phyloP scores from a whole-genome alignment of 2,329 filamentous ascomycete species.

The Pseudopithomyces maydicus region DNA sequence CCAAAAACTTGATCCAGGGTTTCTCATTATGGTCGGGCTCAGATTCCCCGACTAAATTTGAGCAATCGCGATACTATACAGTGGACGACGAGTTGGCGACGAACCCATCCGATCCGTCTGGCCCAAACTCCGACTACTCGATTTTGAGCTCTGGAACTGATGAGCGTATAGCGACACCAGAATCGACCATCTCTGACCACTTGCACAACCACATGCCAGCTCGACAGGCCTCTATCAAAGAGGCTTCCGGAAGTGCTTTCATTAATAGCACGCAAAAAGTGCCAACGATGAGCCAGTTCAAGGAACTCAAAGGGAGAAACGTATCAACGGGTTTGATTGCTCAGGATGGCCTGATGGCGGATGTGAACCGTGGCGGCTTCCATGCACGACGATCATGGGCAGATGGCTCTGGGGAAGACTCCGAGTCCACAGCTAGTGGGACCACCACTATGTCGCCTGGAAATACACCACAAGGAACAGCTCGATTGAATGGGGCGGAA shows the following conservation, averaged over 20 bases:
- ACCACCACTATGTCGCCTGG: slow-evolving; percentile 27
- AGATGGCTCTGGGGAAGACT: slow-evolving; percentile 47
- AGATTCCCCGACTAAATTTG: slow-evolving; percentile 28
- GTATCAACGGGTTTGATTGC: slow-evolving; percentile 10
- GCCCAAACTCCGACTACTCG: slow-evolving; percentile 22
- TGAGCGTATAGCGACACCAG: slow-evolving; percentile 20
- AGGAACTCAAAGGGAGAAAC: slow-evolving; percentile 10
- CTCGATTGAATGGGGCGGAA: slow-evolving; percentile 14
- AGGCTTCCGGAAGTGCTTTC: slow-evolving; percentile 47
- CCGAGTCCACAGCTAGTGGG: slow-evolving; percentile 26
- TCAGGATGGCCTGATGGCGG: slow-evolving; percentile 33
- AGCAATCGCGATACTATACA: slow-evolving; percentile 21
- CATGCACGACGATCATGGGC: slow-evolving; percentile 31
- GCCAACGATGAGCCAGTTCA: slow-evolving; percentile 36
- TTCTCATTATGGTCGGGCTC: slow-evolving; percentile 17
- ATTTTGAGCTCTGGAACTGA: slow-evolving; percentile 23
- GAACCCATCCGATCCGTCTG: slow-evolving; percentile 20
- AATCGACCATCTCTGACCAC: slow-evolving; percentile 16
- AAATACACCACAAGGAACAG: slow-evolving; percentile 9
- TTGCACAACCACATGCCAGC: slow-evolving; percentile 3
- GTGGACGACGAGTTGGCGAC: slow-evolving; percentile 18
- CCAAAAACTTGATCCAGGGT: slow-evolving; percentile 34
- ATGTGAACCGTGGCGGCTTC: slow-evolving; percentile 17
- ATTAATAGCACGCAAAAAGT: slow-evolving; percentile 51
- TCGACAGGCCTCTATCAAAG: slow-evolving; percentile 21